Evolutionary conservation across 2,329 filamentous ascomycete species (phyloP), one percentile per base, ranked within the genome.

Genomic region (Tricladium varicosporioides): DNA sequence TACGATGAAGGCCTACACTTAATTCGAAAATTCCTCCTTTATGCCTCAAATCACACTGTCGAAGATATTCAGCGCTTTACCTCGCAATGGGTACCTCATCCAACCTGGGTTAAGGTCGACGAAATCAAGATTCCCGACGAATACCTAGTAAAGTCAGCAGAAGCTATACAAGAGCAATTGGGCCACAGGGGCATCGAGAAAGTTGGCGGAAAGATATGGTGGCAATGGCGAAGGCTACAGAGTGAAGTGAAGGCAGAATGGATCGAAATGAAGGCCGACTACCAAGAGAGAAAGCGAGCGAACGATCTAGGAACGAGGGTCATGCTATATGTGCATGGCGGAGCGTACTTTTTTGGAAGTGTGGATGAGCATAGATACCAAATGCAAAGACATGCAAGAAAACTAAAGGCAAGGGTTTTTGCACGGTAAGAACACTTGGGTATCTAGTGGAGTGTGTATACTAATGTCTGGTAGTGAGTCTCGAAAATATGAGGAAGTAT

Each of bases 281-380:
- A 90, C 68, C 78, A 87, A 59, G 85, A 88, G 69, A 84, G 91
- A 56, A 87, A 86, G 70, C 83, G 82, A 67, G 75, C 75, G 0
- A 75, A 75, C 14, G 82, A 84, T 49, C 79, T 80, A 18, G 82
- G 83, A 15, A 86, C 85, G 64, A 85, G 92, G 52, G 85, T 96
- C 57, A 96, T 97, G 83, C 77, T 99, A 19, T 97, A 97, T 73
- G 80, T 97, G 18, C 94, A 97, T 69, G 94, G 94, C 13, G 93
- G 93, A 5, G 93, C 89, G 16, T 97, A 96, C 74, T 99, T 87
- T 74, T 97, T 99, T 71, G 93, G 94, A 13, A 95, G 91, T 65
- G 87, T 97, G 40, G 92, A 97, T 69, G 92, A 96, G 72, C 94
- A 97, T 76, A 86, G 94, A n/a, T 97, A 97, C 74, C 93, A 97